Percentiles rank a stretch among this genome's conserved stretches.
Conservation (phyloP, 345 rosid genomes). For the Eucalyptus erythrocorys region DNA sequence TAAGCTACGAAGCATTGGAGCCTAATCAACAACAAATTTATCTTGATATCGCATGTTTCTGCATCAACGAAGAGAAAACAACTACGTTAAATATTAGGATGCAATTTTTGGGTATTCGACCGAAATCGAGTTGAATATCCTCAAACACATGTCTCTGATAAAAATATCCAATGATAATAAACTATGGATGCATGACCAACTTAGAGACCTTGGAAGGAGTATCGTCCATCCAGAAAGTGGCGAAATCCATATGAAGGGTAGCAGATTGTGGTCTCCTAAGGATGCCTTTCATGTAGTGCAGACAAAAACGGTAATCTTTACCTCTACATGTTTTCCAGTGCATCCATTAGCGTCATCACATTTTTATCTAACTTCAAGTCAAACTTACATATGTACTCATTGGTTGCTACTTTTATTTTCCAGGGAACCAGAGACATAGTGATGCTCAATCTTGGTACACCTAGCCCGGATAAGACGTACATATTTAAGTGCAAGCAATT, state of each 20-base stretch:
- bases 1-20: not conserved
- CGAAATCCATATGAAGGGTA: not conserved
- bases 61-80: not conserved
- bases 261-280: not conserved
- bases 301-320: not conserved
- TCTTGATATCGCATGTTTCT: not conserved
- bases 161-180: rapidly evolving
- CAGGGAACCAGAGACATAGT: not conserved
- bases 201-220: too few species aligned
- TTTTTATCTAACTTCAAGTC: not conserved
- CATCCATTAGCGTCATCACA: rapidly evolving
- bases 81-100: too few species aligned
- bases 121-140: rapidly evolving
- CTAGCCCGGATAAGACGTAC: rapidly evolving
- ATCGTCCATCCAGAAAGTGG: too few species aligned
- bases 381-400: not conserved
- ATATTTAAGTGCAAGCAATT: not conserved
- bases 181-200: too few species aligned
- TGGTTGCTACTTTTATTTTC: not conserved
- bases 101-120: too few species aligned
- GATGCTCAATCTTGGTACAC: not conserved
- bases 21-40: not conserved
- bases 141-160: too few species aligned
- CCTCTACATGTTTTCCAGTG: rapidly evolving
- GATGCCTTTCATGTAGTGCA: not conserved